A percentile compares a stretch with the other conserved stretches of the same genome.
Conservation (phyloP, 768 basidiomycete genomes). For the Boletus vermiculosoides region DNA sequence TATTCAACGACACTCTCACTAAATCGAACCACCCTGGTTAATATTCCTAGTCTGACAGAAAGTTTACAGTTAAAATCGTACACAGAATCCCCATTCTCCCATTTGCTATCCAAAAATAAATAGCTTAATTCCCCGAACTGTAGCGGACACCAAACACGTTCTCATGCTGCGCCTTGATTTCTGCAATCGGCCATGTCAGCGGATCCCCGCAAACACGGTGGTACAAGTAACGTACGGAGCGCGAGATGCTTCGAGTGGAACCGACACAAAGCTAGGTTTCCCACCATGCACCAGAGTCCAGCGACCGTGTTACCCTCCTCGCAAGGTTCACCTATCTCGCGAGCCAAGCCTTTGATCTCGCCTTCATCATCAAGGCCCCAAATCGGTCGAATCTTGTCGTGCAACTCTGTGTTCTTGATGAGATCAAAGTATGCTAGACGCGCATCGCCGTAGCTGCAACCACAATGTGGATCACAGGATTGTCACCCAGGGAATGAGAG, state of each 20-base stretch:
- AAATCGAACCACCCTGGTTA: not conserved
- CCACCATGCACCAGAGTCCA: slow-evolving; percentile 58
- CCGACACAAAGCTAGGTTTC: slow-evolving; percentile 59
- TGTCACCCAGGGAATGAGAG: not conserved
- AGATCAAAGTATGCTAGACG: slow-evolving; percentile 18
- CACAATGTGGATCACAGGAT: not conserved
- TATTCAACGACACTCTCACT: not conserved
- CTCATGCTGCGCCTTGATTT: slow-evolving; percentile 69
- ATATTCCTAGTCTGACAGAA: not conserved
- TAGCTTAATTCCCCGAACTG: not conserved
- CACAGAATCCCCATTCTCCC: not conserved
- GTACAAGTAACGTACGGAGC: slow-evolving; percentile 48
- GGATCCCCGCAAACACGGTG: not conserved
- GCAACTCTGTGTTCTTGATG: slow-evolving; percentile 20
- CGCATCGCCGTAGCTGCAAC: slow-evolving; percentile 21
- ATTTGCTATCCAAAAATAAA: not conserved
- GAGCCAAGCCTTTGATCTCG: slow-evolving; percentile 34
- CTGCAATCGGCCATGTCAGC: slow-evolving; percentile 32
- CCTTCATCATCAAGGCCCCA: slow-evolving; percentile 36
- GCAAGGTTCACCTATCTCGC: slow-evolving; percentile 44
- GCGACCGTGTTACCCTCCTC: slow-evolving; percentile 14
- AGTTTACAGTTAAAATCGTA: not conserved
- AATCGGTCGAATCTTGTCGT: slow-evolving; percentile 22
- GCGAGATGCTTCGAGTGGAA: slow-evolving; percentile 70
- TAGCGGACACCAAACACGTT: slow-evolving; percentile 36